A percentile compares a stretch with the other conserved stretches of the same genome.
Evolutionary conservation across 2,329 filamentous ascomycete species (phyloP).

Genomic region (Colletotrichum scovillei): DNA sequence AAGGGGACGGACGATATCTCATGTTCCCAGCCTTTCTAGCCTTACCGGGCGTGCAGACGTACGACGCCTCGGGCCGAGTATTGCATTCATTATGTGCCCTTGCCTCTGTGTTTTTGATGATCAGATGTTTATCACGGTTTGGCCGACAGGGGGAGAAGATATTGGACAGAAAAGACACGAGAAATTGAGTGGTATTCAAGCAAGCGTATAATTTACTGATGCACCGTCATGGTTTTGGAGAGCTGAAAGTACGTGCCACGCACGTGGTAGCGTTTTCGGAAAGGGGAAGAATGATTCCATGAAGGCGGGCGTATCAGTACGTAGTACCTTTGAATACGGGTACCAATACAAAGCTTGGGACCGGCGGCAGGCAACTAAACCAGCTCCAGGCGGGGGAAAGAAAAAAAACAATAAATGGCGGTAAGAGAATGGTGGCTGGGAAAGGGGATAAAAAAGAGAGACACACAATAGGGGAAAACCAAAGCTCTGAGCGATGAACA

Average conservation of each 20-base stretch:
- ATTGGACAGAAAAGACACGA: background rate
- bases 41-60: background rate
- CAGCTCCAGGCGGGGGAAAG: background rate
- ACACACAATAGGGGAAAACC: background rate
- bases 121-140: background rate
- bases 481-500: background rate
- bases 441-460: no score
- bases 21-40: background rate
- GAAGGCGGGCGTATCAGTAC: background rate
- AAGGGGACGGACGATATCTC: background rate
- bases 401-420: background rate
- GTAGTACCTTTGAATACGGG: no score
- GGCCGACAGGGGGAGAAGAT: background rate
- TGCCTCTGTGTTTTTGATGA: no score
- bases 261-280: background rate
- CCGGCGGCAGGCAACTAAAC: background rate
- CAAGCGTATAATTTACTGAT: background rate
- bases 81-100: background rate
- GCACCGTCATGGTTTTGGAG: background rate
- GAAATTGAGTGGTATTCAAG: background rate
- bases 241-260: background rate
- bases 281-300: background rate
- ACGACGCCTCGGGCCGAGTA: background rate
- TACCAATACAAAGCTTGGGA: background rate
- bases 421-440: background rate